Base-by-base conservation (phyloP, 768 basidiomycete species). In the Boletus rufocinnamomeus region DNA sequence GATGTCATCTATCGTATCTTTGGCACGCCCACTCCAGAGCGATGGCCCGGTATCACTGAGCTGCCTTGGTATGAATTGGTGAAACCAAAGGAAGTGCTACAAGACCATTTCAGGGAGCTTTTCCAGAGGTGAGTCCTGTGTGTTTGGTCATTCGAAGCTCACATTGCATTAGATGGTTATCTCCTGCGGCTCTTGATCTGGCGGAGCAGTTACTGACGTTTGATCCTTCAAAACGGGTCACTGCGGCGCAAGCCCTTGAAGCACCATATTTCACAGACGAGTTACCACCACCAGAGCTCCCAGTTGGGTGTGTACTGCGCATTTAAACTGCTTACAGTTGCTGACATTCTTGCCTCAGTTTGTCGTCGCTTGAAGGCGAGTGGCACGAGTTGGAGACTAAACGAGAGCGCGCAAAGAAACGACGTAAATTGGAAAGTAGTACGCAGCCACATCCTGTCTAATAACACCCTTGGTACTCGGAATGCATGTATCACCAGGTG, bases 41-140 rank as follows among this genome's bases (percentile, higher is more conserved):
- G 86, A 52, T 99, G 97, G 97, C 82, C 90, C 6, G 86, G 83
- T 16, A 77, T 98, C 40, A 80, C 83, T 11, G 87, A 87, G 67
- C 76, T 99, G 50, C 97, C 97, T 2, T 99, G 97, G 97, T 99
- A 93, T 69, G 97, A 99, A 72, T 82, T 99, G n/a, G 89, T 99
- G 50, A 95, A 93, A 72, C 95, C 96, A 2, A 88, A 84, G 66
- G 87, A 92, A 50, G 71, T 75, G 14, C 75, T 93, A 11, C 82
- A 83, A 17, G 90, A 89, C 65, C 85, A 82, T 56, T 94, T 99
- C 68, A 80, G 90, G 49, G 88, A 91, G 47, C 74, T 87, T n/a
- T 98, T 96, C 71, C 81, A 86, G 65, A 92, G 89, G 94, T 95
- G 63, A 54, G 80, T 70, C n/a, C 34, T 40, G 25, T 6, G 28